Conservation (phyloP, 1,284 basidiomycete genomes). For the Prillingera fragicola region DNA sequence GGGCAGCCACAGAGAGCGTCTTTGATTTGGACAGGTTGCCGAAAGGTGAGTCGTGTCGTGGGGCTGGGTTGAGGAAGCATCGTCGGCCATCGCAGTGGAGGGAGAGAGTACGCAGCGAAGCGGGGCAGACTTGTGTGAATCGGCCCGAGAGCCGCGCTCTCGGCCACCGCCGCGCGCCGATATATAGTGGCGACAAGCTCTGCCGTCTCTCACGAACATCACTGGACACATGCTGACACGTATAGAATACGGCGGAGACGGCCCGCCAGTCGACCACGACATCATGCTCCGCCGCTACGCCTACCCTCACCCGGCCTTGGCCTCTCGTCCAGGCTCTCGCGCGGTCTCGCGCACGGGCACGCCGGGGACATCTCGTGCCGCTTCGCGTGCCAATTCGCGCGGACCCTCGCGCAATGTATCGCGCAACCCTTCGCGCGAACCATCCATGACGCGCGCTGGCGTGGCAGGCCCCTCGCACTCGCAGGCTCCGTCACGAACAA, state of each 20-base stretch:
- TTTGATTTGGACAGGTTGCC: constrained; percentile 38
- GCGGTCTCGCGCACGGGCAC: not conserved
- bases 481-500: constrained; percentile 1
- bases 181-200: too few species aligned
- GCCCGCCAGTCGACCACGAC: constrained; percentile 19
- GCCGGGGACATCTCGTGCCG: constrained; percentile 6
- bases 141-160: too few species aligned
- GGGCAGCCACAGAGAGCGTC: constrained; percentile 21
- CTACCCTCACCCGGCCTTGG: constrained; percentile 13
- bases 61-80: too few species aligned
- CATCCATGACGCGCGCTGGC: constrained; percentile 3
- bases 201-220: too few species aligned
- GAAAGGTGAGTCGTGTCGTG: constrained; percentile 24
- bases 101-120: too few species aligned
- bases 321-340: constrained; percentile 13
- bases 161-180: too few species aligned
- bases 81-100: too few species aligned
- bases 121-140: too few species aligned
- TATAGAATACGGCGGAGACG: constrained; percentile 32
- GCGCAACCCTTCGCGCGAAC: constrained; percentile 3
- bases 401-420: constrained; percentile 1
- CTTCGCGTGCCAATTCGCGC: constrained; percentile 6
- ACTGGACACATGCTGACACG: too few species aligned
- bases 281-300: constrained; percentile 27
- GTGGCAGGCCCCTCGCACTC: not conserved